A percentile compares a stretch with the other conserved stretches of the same genome.
Conservation (phyloP, 495 filamentous ascomycete genomes). For the Talaromyces wortmannii region DNA sequence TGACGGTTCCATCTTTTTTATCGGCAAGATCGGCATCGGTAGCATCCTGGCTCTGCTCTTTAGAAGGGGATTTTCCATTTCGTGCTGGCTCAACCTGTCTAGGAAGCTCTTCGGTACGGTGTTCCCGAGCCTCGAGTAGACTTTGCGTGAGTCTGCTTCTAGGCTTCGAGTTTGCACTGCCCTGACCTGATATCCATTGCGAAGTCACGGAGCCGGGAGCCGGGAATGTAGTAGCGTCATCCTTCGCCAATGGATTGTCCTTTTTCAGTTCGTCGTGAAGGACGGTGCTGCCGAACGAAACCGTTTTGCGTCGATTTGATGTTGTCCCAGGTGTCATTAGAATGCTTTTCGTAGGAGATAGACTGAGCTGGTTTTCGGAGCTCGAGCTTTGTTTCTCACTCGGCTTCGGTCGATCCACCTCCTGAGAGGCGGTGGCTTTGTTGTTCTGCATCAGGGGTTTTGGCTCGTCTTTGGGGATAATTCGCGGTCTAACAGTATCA, state of each 20-base stretch:
- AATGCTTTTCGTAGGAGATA: conserved; percentile 72
- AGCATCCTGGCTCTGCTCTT: conserved; percentile 9
- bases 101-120: conserved; percentile 13
- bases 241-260: conserved; percentile 22
- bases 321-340: conserved; percentile 84
- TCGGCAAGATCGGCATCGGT: conserved; percentile 3
- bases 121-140: conserved; percentile 38
- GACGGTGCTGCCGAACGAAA: conserved; percentile 77
- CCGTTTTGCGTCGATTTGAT: conserved; percentile 73
- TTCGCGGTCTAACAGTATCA: conserved; percentile 11
- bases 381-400: conserved; percentile 17
- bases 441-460: conserved; percentile 1
- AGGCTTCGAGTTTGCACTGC: conserved; percentile 38
- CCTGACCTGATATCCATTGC: conserved; percentile 52
- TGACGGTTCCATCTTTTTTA: conserved; percentile 60
- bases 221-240: conserved; percentile 22
- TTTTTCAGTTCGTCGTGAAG: conserved; percentile 50
- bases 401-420: conserved; percentile 4
- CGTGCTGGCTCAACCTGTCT: conserved; percentile 7
- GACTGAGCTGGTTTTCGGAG: conserved; percentile 23
- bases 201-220: conserved; percentile 57
- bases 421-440: not conserved
- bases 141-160: conserved; percentile 41
- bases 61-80: conserved; percentile 2
- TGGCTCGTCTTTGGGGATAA: conserved; percentile 13